Base-by-base conservation (phyloP, 2,329 filamentous ascomycete species). In the Fusarium pseudoanthophilum region DNA sequence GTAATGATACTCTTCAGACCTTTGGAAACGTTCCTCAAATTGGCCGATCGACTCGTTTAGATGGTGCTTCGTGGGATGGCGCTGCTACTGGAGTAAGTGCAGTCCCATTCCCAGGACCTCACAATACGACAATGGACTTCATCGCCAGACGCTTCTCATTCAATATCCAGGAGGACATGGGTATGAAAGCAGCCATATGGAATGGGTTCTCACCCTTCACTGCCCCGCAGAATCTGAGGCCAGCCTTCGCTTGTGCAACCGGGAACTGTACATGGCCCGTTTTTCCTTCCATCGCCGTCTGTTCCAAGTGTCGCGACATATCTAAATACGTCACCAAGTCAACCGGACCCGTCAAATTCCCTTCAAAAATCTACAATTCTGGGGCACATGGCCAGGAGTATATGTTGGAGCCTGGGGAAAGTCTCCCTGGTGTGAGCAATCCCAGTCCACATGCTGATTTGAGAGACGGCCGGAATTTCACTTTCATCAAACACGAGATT, bases 201-300 rank as follows among this genome's bases (percentile, higher is more conserved):
- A 69, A 42, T 13, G 68, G 71, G 0, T 53, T 72, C 0, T 69
- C 64, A 1, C 49, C 60, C 24, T 46, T 60, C 6, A 40, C 39
- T 20, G 3, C 16, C 14, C 1, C 16, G 1, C 40, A 56, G 3
- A 63, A 58, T 10, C 40, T 60, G 4, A 45, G 5, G n/a, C 71
- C 72, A 3, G 49, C 45, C 0, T 74, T 67, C 48, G 9, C 18
- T 1, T 75, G 72, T 24, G 28, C 60, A 4, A 48, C 64, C 0
- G 68, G 68, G 3, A 74, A 75, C 11, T 75, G 71, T 28, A 60
- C 72, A 0, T 75, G 68, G 71, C 1, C 32, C 10, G 18, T 15
- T 10, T 72, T 66, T 15, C 2, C 57, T 3, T 72, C 71, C 0
- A 49, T 75, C 2, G 71, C 71, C 0, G 8, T 69, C 0, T 72